Base-by-base conservation (phyloP, 2,329 filamentous ascomycete species). In the Xylaria sp. region DNA sequence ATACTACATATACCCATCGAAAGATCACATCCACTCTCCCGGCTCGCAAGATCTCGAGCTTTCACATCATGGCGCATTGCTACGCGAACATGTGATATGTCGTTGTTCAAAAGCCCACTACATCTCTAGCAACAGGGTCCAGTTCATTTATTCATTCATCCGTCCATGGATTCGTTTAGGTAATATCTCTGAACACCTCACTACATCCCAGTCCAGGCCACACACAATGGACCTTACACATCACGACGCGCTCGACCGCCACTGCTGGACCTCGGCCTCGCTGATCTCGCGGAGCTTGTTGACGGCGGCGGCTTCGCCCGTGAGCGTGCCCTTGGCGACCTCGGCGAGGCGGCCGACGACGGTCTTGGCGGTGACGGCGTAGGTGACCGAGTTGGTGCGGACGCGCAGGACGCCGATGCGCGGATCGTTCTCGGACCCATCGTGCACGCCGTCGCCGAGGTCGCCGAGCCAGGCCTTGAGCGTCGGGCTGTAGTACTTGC, bases 401-500 rank as follows among this genome's bases (percentile, higher is more conserved):
- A 95, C 85, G 56, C 84, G 86, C 65, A 96, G 94, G 59, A 95
- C 74, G 38, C 85, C 89, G 62, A 96, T 90, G 20, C 91, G 81
- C n/a, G 91, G 91, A 67, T 96, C 91, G 2, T 90, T 83, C 57
- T 86, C 86, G 2, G 88, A 86, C 29, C 91, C 91, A 63, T 96
- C 89, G 69, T 95, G 91, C 55, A 81, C 84, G 44, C 90, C 91
- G 60, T 95, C 91, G 17, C 87, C 89, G 16, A 96, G 80, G 61
- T 96, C 91, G 8, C 91, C 91, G 6, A 96, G 69, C 91, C 91
- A 96, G 0, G 90, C 88, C 77, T 92, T 92, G 56, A 96, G 78
- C 0, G 78, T 70, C 0, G 85, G 80, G 24, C 79, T 87, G 74
- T 95, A 96, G 74, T 91, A 84, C 73, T 92, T 88, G 70, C 83